Base-by-base conservation (phyloP, 768 basidiomycete genomes). In the Lentinus brumalis region DNA sequence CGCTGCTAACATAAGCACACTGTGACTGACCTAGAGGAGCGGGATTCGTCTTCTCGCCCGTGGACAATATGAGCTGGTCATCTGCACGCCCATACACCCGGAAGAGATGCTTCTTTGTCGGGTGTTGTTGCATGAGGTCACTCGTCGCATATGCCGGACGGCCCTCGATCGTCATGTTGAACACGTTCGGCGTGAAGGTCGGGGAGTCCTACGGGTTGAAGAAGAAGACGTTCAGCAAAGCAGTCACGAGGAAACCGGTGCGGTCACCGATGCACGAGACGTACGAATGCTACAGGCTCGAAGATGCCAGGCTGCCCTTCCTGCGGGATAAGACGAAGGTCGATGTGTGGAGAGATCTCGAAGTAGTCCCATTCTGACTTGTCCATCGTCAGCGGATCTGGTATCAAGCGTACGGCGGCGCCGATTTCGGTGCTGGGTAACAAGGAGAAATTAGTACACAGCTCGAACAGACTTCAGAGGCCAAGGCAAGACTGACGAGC, bases 61-160 rank as follows among this genome's bases (percentile, higher is more conserved):
- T 79, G 18, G 67, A 72, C 44, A 77, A 74, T 70, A 78, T 77
- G 41, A 82, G 75, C 66, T 81, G 80, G 59, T 82, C 81, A 56
- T 82, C 81, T 6, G 67, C 68, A 31, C 82, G 73, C 4, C 82
- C 81, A 49, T 68, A 74, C 5, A 82, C 66, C 53, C 71, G 75
- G 73, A 74, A 81, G 38, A 75, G 65, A 2, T 69, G 68, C 4
- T 66, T 68, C 42, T 77, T 76, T 0, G 73, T 74, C 5, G 81
- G 79, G 62, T 83, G 81, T 2, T 66, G 74, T 29, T 74, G 49
- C 9, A 83, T 57, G 0, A 82, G 72, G 58, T 81, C 81, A 45
- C 68, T 74, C 0, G 79, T 79, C 31, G 76, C 73, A 60, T 77
- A 80, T 9, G 71, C 75, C 3, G 65, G 62, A 4, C 66, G 35